phyloP scores from a whole-genome alignment of 306 rosid species.

The Argentina anserina region DNA sequence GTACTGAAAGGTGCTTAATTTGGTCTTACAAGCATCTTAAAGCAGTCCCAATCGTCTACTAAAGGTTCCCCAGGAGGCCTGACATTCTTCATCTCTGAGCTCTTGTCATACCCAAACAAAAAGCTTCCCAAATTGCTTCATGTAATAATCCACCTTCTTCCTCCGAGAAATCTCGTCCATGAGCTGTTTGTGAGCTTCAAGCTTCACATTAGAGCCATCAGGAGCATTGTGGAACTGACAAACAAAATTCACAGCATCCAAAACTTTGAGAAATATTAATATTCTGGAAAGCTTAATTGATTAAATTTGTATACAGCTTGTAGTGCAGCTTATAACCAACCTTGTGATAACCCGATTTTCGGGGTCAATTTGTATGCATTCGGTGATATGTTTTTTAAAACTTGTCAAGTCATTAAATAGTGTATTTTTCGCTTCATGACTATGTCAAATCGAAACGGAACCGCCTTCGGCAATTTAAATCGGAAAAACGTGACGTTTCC shows the following conservation, averaged over 20 bases:
- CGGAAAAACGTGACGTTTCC: too few relatives aligned
- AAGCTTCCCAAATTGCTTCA: slow-evolving; percentile 32
- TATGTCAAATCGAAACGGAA: too few relatives aligned
- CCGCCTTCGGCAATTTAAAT: too few relatives aligned
- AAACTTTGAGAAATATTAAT: background rate
- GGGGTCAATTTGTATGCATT: too few relatives aligned
- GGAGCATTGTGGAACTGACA: slow-evolving; percentile 41
- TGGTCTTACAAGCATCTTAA: slow-evolving; percentile 43
- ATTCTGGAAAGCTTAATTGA: background rate
- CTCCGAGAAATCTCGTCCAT: slow-evolving; percentile 32
- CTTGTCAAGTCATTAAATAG: too few relatives aligned
- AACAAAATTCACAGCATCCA: background rate
- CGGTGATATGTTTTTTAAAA: too few relatives aligned
- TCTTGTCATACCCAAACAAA: slow-evolving; percentile 41
- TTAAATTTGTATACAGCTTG: background rate
- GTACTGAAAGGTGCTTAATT: too few relatives aligned
- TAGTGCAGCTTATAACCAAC: slow-evolving; percentile 14
- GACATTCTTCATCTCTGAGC: slow-evolving; percentile 24
- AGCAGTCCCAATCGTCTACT: slow-evolving; percentile 67
- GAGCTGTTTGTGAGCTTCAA: slow-evolving; percentile 37
- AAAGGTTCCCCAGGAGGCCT: slow-evolving; percentile 46
- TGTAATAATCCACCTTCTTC: slow-evolving; percentile 27
- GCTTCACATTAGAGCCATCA: slow-evolving; percentile 32
- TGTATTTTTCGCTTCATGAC: too few relatives aligned
- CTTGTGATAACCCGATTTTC: too few relatives aligned